Evolutionary conservation across 306 rosid genomes (phyloP), one percentile per base, ranked within the genome.

Genomic region (Acacia confusa): DNA sequence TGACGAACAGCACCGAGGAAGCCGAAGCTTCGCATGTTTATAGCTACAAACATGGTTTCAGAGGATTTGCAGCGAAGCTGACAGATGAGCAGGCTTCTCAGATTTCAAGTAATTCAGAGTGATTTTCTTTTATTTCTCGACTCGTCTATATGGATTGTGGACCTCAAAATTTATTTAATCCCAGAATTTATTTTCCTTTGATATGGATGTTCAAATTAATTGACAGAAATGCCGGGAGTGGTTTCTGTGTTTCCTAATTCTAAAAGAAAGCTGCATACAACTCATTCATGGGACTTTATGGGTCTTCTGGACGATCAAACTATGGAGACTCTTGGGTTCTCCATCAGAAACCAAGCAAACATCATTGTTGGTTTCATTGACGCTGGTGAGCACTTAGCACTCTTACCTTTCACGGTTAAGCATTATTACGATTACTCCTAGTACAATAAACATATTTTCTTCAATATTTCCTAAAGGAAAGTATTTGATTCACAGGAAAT

Each of bases 251-350:
- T 93, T 75, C 97, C 95, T 38, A 93, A 91, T 86, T 70, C 70
- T 52, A 93, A 86, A 82, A 91, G 96, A 85, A 88, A 60, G 75
- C 85, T 93, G 41, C 97, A 93, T 84, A 93, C 97, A 50, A 93
- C 97, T 67, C 97, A 93, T 86, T 93, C 97, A 11, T 93, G 97
- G 97, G 92, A 91, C 89, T 93, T 93, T 84, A 93, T 93, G 97
- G 97, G 97, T 30, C 94, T 93, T 82, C 45, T 88, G 84, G 92
- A 88, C 19, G 94, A 91, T 55, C 87, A 89, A 81, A 91, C 94
- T 41, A 81, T 89, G 92, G 92, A 88, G 87, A 82, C 87, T 82
- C 86, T 88, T 32, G 97, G 97, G 1, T 93, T 78, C 72, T 87
- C 90, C 74, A 87, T 90, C 63, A 88, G 76, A 79, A 93, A 93